Base-by-base conservation (phyloP, 495 filamentous ascomycete species). In the Alectoria sarmentosa region DNA sequence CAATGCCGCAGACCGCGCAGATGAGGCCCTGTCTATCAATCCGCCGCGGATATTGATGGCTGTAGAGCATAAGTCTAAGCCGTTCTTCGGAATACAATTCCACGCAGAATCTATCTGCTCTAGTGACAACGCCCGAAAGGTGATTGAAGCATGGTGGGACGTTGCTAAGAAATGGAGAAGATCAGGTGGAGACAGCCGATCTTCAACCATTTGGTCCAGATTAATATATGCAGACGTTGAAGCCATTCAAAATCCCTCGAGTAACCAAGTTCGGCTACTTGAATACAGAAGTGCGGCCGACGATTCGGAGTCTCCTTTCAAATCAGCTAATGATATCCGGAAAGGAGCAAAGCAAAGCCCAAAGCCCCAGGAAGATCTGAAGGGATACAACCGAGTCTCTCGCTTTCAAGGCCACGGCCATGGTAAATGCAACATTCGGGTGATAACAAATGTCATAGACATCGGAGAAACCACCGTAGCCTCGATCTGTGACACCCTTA, bases 41-140 rank as follows among this genome's bases (percentile, higher is more conserved):
- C 28, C 39, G 28, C 17, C n/a, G 14, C 39, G 39, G n/a, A 87
- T 96, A 28, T 77, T 95, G 49, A 95, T 96, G 88, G 90, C 82
- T 4, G 85, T 87, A 26, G 82, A 76, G 58, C 92, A 96, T 72
- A 74, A 57, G 34, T 65, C 67, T 4, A 90, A 86, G 68, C 94
- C 94, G 8, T 95, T 93, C 68, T 96, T 88, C 86, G 94, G 88
- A 0, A 77, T 98, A 41, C 94, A 98, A 70, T 98, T 93, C 72
- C 94, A 98, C 71, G 92, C 93, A 0, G 94, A 98, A 73, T 96
- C 90, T 0, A 88, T 95, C 67, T 96, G 93, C 71, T 96, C 94
- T 7, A 84, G 84, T 58, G 69, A 77, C n/a, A 82, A 84, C 38
- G 89, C 90, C 38, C 81, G 78, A 34, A 73, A 76, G 42, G 77